These are phyloP conservation scores for Pyricularia grisea DNA, from an alignment of 2,329 filamentous ascomycete species.

Conservation along the genomic window DNA sequence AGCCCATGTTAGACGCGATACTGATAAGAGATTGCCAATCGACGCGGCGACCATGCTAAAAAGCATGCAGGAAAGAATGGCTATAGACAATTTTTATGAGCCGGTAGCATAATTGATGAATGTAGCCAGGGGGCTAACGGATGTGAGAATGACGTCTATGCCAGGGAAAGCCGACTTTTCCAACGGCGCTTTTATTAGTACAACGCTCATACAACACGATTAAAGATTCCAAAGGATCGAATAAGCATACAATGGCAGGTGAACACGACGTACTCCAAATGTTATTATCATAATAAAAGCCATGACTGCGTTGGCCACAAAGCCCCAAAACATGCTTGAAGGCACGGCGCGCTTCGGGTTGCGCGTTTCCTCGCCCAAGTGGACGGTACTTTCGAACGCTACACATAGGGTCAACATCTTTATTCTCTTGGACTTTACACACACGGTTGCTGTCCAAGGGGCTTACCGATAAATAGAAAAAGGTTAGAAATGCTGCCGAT, in stretches of 20 bases:
- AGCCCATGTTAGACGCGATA: background rate
- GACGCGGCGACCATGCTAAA: background rate
- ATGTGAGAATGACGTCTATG: constrained; percentile 19
- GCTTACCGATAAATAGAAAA: constrained; percentile 21
- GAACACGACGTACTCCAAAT: constrained; percentile 24
- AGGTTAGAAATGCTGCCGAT: constrained; percentile 24
- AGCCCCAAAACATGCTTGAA: constrained; percentile 31
- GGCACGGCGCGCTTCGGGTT: constrained; percentile 35
- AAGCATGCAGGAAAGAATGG: background rate
- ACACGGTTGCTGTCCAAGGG: background rate
- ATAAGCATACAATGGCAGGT: background rate
- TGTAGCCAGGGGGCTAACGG: constrained; percentile 30
- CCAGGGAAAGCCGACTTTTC: constrained; percentile 24
- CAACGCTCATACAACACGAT: background rate
- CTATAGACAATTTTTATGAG: background rate
- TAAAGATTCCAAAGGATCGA: background rate
- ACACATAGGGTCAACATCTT: constrained; percentile 17
- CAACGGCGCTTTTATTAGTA: background rate
- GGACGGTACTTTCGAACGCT: constrained; percentile 33
- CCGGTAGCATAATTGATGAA: background rate
- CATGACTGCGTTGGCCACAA: constrained; percentile 29
- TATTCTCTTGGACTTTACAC: background rate
- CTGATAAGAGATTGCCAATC: background rate
- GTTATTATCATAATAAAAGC: constrained; percentile 30
- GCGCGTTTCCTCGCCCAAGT: constrained; percentile 35